These are phyloP conservation scores for Mucor circinelloides DNA, from an alignment of 371 early-diverging fungal species.

Conservation along the genomic window DNA sequence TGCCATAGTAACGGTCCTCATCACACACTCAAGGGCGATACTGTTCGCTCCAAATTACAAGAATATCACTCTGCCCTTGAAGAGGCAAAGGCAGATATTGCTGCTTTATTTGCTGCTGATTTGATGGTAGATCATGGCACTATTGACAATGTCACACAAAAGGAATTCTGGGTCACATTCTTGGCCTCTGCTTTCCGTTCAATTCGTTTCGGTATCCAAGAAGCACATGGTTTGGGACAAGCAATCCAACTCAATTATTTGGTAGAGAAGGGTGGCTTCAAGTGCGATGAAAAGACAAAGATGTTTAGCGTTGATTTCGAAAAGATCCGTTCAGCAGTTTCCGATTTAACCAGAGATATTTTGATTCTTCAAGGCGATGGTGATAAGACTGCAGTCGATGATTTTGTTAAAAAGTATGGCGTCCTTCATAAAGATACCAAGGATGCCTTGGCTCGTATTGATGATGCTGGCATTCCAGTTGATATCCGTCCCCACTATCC, in stretches of 20 bases:
- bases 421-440: conserved; percentile 51
- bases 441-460: conserved; percentile 59
- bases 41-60: conserved; percentile 72
- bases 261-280: conserved; percentile 71
- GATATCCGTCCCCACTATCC: conserved; percentile 57
- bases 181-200: conserved; percentile 81
- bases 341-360: conserved; percentile 68
- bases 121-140: conserved; percentile 66
- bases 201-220: conserved; percentile 79
- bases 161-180: conserved; percentile 78
- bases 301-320: conserved; percentile 71
- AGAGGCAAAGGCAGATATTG: conserved; percentile 85
- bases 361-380: conserved; percentile 82
- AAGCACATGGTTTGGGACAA: conserved; percentile 82
- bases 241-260: conserved; percentile 71
- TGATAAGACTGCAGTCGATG: conserved; percentile 65
- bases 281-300: conserved; percentile 41
- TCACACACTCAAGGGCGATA: conserved; percentile 57
- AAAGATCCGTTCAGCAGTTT: conserved; percentile 66
- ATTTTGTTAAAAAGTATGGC: conserved; percentile 67
- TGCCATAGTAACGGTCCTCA: conserved; percentile 83
- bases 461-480: conserved; percentile 51
- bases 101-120: conserved; percentile 75
- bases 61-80: conserved; percentile 79
- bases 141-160: conserved; percentile 60